Percentiles rank a stretch among this genome's conserved stretches.
Conservation (phyloP, 306 rosid species). For the Acacia crassicarpa region DNA sequence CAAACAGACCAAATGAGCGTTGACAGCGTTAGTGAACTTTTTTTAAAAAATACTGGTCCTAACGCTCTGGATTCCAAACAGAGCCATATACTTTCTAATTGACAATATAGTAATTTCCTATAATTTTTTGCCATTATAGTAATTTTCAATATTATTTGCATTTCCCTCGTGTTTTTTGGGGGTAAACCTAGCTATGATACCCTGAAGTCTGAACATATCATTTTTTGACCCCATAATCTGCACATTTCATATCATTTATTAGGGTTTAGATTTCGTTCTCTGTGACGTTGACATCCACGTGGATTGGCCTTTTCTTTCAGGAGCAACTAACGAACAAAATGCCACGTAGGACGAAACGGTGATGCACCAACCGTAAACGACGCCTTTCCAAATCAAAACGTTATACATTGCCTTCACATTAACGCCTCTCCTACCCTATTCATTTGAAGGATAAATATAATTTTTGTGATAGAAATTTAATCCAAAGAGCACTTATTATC, state of each 20-base stretch:
- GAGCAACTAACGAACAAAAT: conserved; percentile 31
- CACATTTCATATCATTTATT: neutral
- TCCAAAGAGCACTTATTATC: too few relatives aligned
- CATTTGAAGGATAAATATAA: too few relatives aligned
- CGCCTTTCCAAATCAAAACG: neutral
- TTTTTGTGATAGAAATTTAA: too few relatives aligned
- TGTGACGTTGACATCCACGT: neutral
- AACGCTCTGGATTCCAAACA: too few relatives aligned
- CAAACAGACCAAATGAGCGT: too few relatives aligned
- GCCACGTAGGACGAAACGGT: conserved; percentile 15
- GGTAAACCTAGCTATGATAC: neutral
- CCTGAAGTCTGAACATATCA: neutral
- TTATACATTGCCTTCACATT: conserved; percentile 25
- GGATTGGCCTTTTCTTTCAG: neutral
- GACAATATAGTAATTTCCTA: too few relatives aligned
- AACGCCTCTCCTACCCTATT: conserved; percentile 25
- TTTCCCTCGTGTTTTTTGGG: neutral
- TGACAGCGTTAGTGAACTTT: too few relatives aligned
- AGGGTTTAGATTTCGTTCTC: conserved; percentile 17
- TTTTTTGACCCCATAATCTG: too few relatives aligned
- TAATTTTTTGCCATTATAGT: too few relatives aligned
- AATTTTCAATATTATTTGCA: neutral
- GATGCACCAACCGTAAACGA: neutral
- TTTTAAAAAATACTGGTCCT: too few relatives aligned
- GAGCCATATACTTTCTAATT: too few relatives aligned